These are phyloP conservation scores for Gossypium lobatum DNA, from an alignment of 441 rosid species.

Conservation along the genomic window DNA sequence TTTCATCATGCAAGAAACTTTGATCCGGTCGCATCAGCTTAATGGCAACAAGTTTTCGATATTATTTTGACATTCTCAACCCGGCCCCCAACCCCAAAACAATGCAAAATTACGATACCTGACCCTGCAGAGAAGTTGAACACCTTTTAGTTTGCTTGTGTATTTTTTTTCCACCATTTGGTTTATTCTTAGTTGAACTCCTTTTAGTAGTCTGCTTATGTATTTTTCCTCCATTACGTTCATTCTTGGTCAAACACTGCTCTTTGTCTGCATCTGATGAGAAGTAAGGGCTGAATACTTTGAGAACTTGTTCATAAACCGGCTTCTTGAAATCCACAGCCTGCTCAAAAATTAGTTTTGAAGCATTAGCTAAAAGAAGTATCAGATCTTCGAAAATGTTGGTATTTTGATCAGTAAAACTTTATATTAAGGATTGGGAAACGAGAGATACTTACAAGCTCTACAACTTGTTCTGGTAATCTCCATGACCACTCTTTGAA, in stretches of 20 bases:
- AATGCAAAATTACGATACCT: background rate
- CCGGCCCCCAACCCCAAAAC: background rate
- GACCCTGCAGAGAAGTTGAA: background rate
- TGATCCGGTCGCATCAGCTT: background rate
- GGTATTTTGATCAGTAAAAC: background rate
- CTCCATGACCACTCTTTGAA: conserved; percentile 64
- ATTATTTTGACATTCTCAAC: background rate
- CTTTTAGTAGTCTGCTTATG: background rate
- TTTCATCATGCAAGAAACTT: background rate
- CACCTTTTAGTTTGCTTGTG: background rate
- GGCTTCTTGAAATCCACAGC: conserved; percentile 60
- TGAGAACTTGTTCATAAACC: conserved; percentile 54
- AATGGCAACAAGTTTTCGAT: background rate
- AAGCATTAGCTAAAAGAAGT: background rate
- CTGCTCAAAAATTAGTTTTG: conserved; percentile 19
- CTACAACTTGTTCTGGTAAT: conserved; percentile 47
- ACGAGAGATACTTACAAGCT: conserved; percentile 29
- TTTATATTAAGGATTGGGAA: background rate
- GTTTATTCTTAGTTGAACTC: background rate
- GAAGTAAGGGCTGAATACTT: conserved; percentile 48
- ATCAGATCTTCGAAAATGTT: background rate
- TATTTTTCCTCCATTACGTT: background rate
- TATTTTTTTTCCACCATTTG: background rate
- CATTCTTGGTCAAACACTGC: background rate
- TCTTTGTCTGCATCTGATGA: conserved; percentile 10